A percentile compares a stretch with the other conserved stretches of the same genome.
Conservation (phyloP, 495 filamentous ascomycete species). For the Niebla homalea region DNA sequence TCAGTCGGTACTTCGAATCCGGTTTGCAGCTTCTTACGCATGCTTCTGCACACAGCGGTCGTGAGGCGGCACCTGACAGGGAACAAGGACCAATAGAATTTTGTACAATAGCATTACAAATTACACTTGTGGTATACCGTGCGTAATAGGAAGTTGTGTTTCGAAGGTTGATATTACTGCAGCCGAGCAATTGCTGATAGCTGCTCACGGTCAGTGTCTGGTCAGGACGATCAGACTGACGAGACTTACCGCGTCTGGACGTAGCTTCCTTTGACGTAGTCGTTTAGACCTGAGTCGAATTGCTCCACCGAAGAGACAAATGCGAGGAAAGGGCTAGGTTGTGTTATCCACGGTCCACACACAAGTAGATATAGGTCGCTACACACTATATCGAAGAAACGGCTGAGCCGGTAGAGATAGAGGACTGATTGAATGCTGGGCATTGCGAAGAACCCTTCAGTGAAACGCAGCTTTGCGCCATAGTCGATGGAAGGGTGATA, state of each 20-base stretch:
- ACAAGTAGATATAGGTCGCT: not conserved
- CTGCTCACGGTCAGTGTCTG: slow-evolving; percentile 25
- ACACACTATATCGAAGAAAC: slow-evolving; percentile 65
- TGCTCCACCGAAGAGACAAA: slow-evolving; percentile 59
- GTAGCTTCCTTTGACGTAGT: slow-evolving; percentile 63
- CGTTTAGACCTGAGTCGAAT: slow-evolving; percentile 65
- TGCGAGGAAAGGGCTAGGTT: slow-evolving; percentile 67
- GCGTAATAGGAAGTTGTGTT: slow-evolving; percentile 83
- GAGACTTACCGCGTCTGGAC: slow-evolving; percentile 56
- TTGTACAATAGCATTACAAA: slow-evolving; percentile 93
- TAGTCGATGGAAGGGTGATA: not conserved
- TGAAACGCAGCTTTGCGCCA: slow-evolving; percentile 50
- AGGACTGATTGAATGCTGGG: slow-evolving; percentile 68
- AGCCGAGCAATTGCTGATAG: slow-evolving; percentile 69
- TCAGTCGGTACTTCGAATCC: slow-evolving; percentile 16
- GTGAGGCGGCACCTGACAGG: slow-evolving; percentile 45
- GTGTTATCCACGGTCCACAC: slow-evolving; percentile 18
- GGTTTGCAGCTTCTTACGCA: slow-evolving; percentile 48
- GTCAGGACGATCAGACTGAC: not conserved
- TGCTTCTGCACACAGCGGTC: slow-evolving; percentile 77
- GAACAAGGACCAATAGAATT: slow-evolving; percentile 66
- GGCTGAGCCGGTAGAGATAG: slow-evolving; percentile 57
- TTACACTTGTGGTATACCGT: slow-evolving; percentile 78
- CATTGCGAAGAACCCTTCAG: slow-evolving; percentile 68
- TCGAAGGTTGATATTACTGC: slow-evolving; percentile 58